A percentile compares a stretch with the other conserved stretches of the same genome.
phyloP scores from a whole-genome alignment of 2,329 filamentous ascomycete species.

The Metarhizium album region DNA sequence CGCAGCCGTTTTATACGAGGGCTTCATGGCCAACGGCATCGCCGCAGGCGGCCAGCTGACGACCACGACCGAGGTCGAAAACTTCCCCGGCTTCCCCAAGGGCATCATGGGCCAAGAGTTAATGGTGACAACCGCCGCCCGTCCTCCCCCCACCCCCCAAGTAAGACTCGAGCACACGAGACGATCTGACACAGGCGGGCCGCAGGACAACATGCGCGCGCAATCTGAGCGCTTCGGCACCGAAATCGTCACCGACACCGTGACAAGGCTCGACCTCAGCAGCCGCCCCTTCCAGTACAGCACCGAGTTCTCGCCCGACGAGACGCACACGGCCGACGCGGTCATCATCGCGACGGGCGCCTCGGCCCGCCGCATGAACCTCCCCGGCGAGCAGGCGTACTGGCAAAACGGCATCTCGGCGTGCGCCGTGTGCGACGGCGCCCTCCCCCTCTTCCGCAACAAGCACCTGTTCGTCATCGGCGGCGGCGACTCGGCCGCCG shows the following conservation, averaged over 20 bases:
- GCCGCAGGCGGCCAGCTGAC: conserved; percentile 94
- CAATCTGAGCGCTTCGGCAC: conserved; percentile 92
- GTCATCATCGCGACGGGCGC: conserved; percentile 94
- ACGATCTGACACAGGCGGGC: background rate
- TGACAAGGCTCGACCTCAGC: conserved; percentile 77
- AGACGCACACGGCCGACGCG: conserved; percentile 79
- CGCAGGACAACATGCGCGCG: conserved; percentile 73
- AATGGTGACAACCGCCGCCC: no score
- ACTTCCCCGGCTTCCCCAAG: conserved; percentile 90
- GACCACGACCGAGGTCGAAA: conserved; percentile 96
- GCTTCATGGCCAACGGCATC: conserved; percentile 94
- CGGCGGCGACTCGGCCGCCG: conserved; percentile 90
- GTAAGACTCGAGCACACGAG: background rate
- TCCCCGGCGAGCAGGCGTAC: conserved; percentile 85
- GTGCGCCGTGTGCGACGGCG: conserved; percentile 95
- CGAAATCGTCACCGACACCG: conserved; percentile 84
- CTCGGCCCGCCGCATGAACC: conserved; percentile 71
- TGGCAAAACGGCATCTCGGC: conserved; percentile 97
- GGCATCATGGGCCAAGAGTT: conserved; percentile 78
- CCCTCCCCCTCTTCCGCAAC: conserved; percentile 93
- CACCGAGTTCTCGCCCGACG: conserved; percentile 76
- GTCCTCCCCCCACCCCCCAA: conserved; percentile 12
- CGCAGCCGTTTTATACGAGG: conserved; percentile 82
- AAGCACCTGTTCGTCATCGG: conserved; percentile 94
- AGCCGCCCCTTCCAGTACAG: conserved; percentile 83